Evolutionary conservation across 257 asterid species (phyloP), one percentile per base, ranked within the genome.

Genomic region (Solanum chiquidenum): DNA sequence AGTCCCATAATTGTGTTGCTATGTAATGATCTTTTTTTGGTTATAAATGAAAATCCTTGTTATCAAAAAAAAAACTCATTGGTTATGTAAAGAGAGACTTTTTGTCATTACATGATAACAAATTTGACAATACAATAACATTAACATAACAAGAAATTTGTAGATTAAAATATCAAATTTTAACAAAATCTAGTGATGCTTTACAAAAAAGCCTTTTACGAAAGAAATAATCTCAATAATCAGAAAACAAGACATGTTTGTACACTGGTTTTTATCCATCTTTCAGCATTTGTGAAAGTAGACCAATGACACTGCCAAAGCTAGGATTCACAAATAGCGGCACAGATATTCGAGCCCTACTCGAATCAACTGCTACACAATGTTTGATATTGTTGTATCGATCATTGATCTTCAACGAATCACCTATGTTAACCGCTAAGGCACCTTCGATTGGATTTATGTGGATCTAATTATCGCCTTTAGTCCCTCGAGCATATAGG

Each of bases 371-470:
- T 18, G 79, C 77, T 75, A 90, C 94, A 6, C 92, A 91, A 66
- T 94, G 96, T 92, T 92, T 95, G n/a, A 90, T 80, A 90, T 91
- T 94, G 89, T 88, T 92, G 55, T 94, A 94, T 13, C 86, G 89
- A 44, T 89, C 93, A 29, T 92, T 91, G 93, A 93, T 92, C 62
- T 93, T 92, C 31, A 94, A 73, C 29, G 86, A 86, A 46, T 93
- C 93, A 3, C 94, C 93, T 8, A 92, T 89, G 87, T 93, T 94
- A n/a, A 92, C 83, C 21, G 92, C 92, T 13, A 94, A 88, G 4
- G 94, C 92, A 2, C 92, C 94, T 87, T 89, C 62, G 6, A 90
- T 87, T n/a, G 94, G 95, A 25, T 79, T 31, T 31, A 89, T 92
- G 8, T 93, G 94, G 88, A 93, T 91, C 95, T 92, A 93, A 37